Conservation (phyloP, 148 eudicot species). For the Heliosperma pusillum region DNA sequence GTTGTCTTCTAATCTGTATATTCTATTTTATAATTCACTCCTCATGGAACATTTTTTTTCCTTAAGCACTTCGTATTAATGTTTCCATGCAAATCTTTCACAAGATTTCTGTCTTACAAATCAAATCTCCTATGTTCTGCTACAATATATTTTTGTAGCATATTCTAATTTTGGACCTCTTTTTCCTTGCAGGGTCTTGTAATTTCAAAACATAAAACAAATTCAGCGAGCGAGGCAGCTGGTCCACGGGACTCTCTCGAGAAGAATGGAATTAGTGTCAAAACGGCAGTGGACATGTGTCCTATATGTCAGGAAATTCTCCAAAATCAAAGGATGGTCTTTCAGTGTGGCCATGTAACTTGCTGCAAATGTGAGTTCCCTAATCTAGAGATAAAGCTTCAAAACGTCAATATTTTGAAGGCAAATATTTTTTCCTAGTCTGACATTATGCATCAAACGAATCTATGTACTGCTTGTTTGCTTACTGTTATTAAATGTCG, state of each 20-base stretch:
- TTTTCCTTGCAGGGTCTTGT: slow-evolving; percentile 60
- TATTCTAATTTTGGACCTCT: neutral
- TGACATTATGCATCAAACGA: neutral
- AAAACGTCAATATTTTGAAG: neutral
- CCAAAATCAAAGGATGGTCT: slow-evolving; percentile 80
- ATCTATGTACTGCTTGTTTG: neutral
- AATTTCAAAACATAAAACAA: slow-evolving; percentile 45
- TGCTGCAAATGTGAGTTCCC: slow-evolving; percentile 86
- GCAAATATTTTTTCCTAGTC: neutral
- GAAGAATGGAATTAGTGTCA: slow-evolving; percentile 27
- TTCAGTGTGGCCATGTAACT: slow-evolving; percentile 84
- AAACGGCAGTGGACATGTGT: slow-evolving; percentile 53
- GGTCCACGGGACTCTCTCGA: slow-evolving; percentile 14
- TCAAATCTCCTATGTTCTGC: neutral
- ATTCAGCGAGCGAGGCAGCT: slow-evolving; percentile 24
- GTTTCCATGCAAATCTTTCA: neutral
- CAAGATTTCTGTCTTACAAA: neutral
- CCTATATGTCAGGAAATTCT: slow-evolving; percentile 93
- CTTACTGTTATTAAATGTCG: neutral
- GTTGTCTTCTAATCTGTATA: too few relatives aligned
- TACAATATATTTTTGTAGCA: neutral
- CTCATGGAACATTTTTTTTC: neutral
- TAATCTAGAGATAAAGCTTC: neutral
- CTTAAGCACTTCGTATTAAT: neutral
- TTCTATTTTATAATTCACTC: neutral